phyloP scores from a whole-genome alignment of 768 basidiomycete genomes.

The Paxillus involutus region DNA sequence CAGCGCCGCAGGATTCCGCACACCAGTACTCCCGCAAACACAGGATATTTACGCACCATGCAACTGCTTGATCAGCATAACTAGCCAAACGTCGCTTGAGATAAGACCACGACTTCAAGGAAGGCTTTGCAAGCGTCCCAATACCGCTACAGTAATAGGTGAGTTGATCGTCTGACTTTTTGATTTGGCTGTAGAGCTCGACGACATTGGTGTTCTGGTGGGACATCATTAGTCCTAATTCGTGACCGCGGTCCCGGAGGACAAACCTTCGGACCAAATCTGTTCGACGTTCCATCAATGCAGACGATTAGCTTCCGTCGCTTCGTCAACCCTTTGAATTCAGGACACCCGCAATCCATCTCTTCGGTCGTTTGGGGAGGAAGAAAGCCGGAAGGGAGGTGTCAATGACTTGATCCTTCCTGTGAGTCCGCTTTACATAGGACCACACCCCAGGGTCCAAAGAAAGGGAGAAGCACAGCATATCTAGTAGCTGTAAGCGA shows the following conservation, averaged over 20 bases:
- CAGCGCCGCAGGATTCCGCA: not conserved
- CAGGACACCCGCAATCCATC: too few relatives aligned
- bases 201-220: slow-evolving; percentile 33
- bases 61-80: slow-evolving; percentile 31
- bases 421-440: too few relatives aligned
- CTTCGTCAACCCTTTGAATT: too few relatives aligned
- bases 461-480: too few relatives aligned
- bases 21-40: not conserved
- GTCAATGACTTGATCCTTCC: too few relatives aligned
- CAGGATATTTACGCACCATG: slow-evolving; percentile 20
- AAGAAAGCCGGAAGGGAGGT: too few relatives aligned
- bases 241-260: not conserved
- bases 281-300: slow-evolving; percentile 18
- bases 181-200: slow-evolving; percentile 26
- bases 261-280: slow-evolving; percentile 39
- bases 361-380: too few relatives aligned
- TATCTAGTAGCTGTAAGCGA: too few relatives aligned
- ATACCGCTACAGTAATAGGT: slow-evolving; percentile 33
- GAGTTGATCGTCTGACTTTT: slow-evolving; percentile 19
- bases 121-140: slow-evolving; percentile 5
- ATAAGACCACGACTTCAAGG: slow-evolving; percentile 10
- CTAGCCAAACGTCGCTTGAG: slow-evolving; percentile 19
- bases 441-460: too few relatives aligned
- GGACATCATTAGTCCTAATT: not conserved
- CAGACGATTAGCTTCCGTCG: slow-evolving; percentile 33